These are phyloP conservation scores for Blastomyces parvus DNA, from an alignment of 2,329 filamentous ascomycete species.

Conservation along the genomic window DNA sequence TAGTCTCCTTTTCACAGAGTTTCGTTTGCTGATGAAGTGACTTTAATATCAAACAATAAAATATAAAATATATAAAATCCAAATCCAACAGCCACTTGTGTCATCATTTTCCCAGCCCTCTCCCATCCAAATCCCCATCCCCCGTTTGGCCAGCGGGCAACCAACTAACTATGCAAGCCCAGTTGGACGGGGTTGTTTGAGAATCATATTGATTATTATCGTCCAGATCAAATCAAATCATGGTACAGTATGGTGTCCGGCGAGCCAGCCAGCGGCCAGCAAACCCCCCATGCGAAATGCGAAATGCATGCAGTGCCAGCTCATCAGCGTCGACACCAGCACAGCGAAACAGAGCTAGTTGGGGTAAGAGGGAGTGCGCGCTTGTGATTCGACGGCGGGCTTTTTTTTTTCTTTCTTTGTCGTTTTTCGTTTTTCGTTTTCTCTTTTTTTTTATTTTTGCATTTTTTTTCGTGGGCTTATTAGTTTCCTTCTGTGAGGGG, in stretches of 20 bases:
- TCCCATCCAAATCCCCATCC: too few species aligned
- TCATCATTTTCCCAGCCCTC: too few species aligned
- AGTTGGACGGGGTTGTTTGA: too few species aligned
- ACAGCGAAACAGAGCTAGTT: not conserved
- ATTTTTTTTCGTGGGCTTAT: not conserved
- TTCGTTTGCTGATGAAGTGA: not conserved
- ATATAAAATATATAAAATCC: not conserved
- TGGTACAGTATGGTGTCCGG: not conserved
- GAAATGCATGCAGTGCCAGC: conserved; percentile 21
- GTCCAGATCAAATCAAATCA: too few species aligned
- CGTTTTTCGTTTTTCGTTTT: not conserved
- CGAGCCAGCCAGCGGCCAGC: not conserved
- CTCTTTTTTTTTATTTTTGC: not conserved
- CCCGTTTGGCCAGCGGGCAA: too few species aligned
- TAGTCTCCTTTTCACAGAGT: not conserved
- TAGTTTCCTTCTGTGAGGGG: too few species aligned
- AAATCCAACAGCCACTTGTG: not conserved
- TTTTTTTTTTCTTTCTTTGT: not conserved
- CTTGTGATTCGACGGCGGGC: not conserved
- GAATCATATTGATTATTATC: not conserved
- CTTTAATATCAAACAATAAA: not conserved
- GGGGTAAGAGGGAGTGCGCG: too few species aligned
- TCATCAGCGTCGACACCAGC: conserved; percentile 15
- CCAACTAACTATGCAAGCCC: too few species aligned
- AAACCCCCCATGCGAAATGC: not conserved